phyloP scores from a whole-genome alignment of 345 rosid species.

The Trapa incisa region DNA sequence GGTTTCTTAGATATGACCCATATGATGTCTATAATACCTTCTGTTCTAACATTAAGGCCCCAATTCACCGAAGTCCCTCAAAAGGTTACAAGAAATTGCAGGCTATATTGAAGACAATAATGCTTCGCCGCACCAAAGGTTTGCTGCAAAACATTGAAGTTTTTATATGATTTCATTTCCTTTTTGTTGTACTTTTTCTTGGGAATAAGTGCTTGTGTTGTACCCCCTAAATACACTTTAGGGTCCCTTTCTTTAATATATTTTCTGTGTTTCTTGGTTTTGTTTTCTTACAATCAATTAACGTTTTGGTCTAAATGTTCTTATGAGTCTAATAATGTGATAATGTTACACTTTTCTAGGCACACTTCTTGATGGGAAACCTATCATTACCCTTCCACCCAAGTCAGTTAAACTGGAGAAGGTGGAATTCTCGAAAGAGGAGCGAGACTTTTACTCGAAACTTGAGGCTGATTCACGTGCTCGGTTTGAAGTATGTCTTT shows the following conservation, averaged over 20 bases:
- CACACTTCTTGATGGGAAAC: constrained; percentile 77
- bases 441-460: constrained; percentile 72
- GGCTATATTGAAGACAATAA: constrained; percentile 75
- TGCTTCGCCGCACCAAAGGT: constrained; percentile 99
- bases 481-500: constrained; percentile 56
- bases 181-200: too few species aligned
- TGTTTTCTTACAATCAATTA: neutral
- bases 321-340: neutral
- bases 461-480: constrained; percentile 75
- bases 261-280: neutral
- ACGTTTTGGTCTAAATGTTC: neutral
- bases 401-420: constrained; percentile 58
- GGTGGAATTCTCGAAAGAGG: constrained; percentile 74
- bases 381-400: constrained; percentile 73
- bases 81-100: constrained; percentile 74
- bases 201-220: neutral
- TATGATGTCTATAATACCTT: constrained; percentile 51
- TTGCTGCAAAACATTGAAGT: neutral
- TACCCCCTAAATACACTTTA: neutral
- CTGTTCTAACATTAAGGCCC: constrained; percentile 49
- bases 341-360: constrained; percentile 28
- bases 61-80: constrained; percentile 45
- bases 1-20: constrained; percentile 90
- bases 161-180: neutral
- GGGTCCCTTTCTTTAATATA: neutral